Base-by-base conservation (phyloP, 345 rosid genomes). In the Acer campestre region DNA sequence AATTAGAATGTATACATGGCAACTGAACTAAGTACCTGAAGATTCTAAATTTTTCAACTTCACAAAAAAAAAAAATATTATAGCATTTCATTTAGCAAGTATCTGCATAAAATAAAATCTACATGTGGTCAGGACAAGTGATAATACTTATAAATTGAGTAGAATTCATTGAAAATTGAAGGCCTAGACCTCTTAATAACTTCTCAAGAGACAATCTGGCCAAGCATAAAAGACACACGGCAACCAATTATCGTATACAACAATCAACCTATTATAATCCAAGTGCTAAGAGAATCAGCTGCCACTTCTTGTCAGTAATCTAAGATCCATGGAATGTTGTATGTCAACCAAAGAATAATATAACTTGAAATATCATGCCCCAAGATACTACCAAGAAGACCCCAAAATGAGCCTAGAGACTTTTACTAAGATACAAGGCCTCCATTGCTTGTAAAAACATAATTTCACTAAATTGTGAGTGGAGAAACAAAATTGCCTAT, bases 1-100 rank as follows among this genome's bases (percentile, higher is more conserved):
- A 84, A 65, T 75, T 49, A 27, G 18, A 62, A 10, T 38, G 11
- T 10, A n/a, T 6, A 78, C 44, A 63, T n/a, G 59, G 63, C 27
- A 31, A 76, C 12, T 46, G 25, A 59, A n/a, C n/a, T n/a, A n/a
- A 63, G 53, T 55, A 53, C 23, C 49, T 10, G 3, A 42, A 53
- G 6, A 61, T 42, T 7, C 61, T 53, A 61, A 48, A 40, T 8
- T 51, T 42, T 25, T 10, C 40, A 62, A 11, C 20, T 20, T 31
- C 22, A 53, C 23, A n/a, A n/a, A 10, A 49, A 6, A 49, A 51
- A 48, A 48, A n/a, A 11, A 8, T 14, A 44, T 8, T 27, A 44
- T 8, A 42, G 13, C 23, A 44, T 9, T 67, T 71, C 38, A 46
- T 44, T 59, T 31, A 66, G 10, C 46, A 17, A 8, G 62, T 22